Evolutionary conservation across 768 basidiomycete species (phyloP).

Genomic region (Psilocybe cyanescens): DNA sequence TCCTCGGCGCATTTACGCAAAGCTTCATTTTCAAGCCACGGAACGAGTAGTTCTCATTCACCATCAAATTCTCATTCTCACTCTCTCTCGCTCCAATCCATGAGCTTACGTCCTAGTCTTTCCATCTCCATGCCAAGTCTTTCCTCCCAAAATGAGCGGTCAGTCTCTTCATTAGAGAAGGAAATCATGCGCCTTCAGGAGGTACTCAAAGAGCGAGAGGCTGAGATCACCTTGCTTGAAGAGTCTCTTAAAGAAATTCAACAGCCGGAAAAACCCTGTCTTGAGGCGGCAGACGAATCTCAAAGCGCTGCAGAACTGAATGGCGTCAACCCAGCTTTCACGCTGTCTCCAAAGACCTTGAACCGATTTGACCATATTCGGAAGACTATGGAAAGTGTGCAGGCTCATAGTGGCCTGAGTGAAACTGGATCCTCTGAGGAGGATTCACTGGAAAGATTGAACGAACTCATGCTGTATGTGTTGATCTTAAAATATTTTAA

Average conservation of each 20-base stretch:
- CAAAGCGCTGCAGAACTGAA: conserved; percentile 23
- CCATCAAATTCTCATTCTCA: conserved; percentile 69
- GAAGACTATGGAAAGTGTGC: conserved; percentile 61
- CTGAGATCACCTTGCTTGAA: conserved; percentile 85
- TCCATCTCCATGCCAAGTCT: conserved; percentile 56
- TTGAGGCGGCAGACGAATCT: conserved; percentile 12
- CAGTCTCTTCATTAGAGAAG: conserved; percentile 84
- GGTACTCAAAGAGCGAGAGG: conserved; percentile 87
- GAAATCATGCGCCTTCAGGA: conserved; percentile 97
- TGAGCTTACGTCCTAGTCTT: conserved; percentile 53
- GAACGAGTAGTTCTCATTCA: conserved; percentile 65
- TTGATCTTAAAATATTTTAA: background rate
- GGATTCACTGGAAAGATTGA: conserved; percentile 78
- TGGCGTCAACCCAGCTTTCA: conserved; percentile 29
- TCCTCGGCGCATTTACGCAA: conserved; percentile 88
- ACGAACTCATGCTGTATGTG: conserved; percentile 90
- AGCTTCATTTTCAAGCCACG: conserved; percentile 77
- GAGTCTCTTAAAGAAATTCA: conserved; percentile 44
- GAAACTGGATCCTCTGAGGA: conserved; percentile 58
- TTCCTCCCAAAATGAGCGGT: conserved; percentile 63
- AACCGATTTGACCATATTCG: conserved; percentile 78
- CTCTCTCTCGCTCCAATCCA: conserved; percentile 43
- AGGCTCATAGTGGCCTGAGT: conserved; percentile 33
- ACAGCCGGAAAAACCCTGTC: conserved; percentile 25
- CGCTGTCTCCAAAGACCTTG: conserved; percentile 72